These are phyloP conservation scores for Cercospora sojina DNA, from an alignment of 2,329 filamentous ascomycete species.

Conservation along the genomic window DNA sequence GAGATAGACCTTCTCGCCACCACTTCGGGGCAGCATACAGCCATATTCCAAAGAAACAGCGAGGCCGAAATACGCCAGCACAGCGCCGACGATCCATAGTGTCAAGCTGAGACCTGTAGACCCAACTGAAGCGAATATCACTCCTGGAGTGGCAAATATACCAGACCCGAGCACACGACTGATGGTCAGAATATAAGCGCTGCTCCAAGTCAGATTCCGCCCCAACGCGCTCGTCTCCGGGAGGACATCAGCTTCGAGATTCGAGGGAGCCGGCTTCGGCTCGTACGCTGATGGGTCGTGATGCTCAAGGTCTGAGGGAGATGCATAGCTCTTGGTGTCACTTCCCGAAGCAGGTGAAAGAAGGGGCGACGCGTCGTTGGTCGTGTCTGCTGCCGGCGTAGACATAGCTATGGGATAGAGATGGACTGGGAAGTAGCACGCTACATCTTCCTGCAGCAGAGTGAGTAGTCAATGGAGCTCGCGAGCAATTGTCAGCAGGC, in stretches of 20 bases:
- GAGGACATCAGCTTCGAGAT: constrained; percentile 58
- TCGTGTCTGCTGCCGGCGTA: not conserved
- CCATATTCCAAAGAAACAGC: constrained; percentile 66
- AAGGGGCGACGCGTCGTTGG: constrained; percentile 16
- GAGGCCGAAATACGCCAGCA: constrained; percentile 56
- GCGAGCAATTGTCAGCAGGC: constrained; percentile 4
- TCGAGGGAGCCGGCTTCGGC: constrained; percentile 19
- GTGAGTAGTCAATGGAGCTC: not conserved
- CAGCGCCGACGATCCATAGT: constrained; percentile 63
- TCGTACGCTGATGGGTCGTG: constrained; percentile 12
- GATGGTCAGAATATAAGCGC: constrained; percentile 59
- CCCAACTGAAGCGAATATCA: constrained; percentile 65
- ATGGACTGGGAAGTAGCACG: not conserved
- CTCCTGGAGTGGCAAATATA: constrained; percentile 69
- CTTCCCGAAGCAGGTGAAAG: constrained; percentile 12
- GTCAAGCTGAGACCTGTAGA: constrained; percentile 63
- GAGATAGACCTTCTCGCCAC: constrained; percentile 67
- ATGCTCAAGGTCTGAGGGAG: constrained; percentile 17
- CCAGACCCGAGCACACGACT: constrained; percentile 68
- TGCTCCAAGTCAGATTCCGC: constrained; percentile 61
- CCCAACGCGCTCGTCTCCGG: constrained; percentile 60
- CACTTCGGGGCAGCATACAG: constrained; percentile 67
- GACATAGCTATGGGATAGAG: constrained; percentile 4
- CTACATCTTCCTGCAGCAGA: constrained; percentile 8
- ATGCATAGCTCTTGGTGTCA: constrained; percentile 9